Conservation (phyloP, 2,329 filamentous ascomycete species). For the Venturia nashicola region DNA sequence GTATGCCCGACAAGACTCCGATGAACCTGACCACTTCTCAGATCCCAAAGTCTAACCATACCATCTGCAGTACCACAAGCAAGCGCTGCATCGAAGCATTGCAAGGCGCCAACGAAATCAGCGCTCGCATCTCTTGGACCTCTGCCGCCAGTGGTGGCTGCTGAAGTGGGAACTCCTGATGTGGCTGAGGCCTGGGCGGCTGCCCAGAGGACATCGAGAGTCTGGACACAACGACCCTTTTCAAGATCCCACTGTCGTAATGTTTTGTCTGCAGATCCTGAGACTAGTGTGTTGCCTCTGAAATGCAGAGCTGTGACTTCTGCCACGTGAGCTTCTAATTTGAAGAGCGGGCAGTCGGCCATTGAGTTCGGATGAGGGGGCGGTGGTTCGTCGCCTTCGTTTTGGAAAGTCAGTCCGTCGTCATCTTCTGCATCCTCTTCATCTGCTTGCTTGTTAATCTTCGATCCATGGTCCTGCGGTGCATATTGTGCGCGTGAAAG, state of each 20-base stretch:
- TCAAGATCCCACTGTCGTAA: slow-evolving; percentile 94
- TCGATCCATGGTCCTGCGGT: slow-evolving; percentile 47
- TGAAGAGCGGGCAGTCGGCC: slow-evolving; percentile 80
- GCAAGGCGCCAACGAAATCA: slow-evolving; percentile 87
- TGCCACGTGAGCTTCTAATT: slow-evolving; percentile 79
- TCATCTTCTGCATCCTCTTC: slow-evolving; percentile 28
- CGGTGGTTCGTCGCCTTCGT: slow-evolving; percentile 50
- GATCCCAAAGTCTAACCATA: slow-evolving; percentile 94
- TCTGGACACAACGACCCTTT: slow-evolving; percentile 95
- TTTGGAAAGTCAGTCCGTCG: slow-evolving; percentile 58
- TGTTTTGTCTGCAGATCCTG: slow-evolving; percentile 94
- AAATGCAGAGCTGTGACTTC: slow-evolving; percentile 94
- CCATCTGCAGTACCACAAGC: slow-evolving; percentile 95
- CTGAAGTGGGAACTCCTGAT: slow-evolving; percentile 36
- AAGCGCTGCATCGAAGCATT: slow-evolving; percentile 90
- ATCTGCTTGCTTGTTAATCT: slow-evolving; percentile 33
- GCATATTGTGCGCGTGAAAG: slow-evolving; percentile 78
- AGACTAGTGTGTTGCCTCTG: slow-evolving; percentile 77
- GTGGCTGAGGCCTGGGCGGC: slow-evolving; percentile 70
- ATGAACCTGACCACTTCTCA: slow-evolving; percentile 93
- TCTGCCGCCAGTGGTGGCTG: slow-evolving; percentile 38
- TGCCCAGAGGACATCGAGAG: slow-evolving; percentile 94
- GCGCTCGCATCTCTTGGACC: slow-evolving; percentile 50
- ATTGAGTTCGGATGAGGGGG: slow-evolving; percentile 61
- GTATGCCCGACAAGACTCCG: slow-evolving; percentile 92